Evolutionary conservation across 2,329 filamentous ascomycete species (phyloP), one percentile per base, ranked within the genome.

Genomic region (Sporothrix brasiliensis): DNA sequence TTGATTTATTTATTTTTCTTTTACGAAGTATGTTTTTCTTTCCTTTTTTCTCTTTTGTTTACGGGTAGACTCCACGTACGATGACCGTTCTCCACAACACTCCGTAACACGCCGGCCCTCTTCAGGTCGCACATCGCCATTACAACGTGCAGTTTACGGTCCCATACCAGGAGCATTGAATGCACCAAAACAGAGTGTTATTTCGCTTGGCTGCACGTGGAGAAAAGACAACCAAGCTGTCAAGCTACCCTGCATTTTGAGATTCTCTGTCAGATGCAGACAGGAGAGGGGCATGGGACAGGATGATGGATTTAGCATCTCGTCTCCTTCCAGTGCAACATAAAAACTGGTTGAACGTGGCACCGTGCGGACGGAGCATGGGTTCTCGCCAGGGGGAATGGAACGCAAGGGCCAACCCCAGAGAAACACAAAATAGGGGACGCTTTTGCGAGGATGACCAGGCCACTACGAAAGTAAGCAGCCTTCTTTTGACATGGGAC

Each of bases 331-430:
- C 56, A 44, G 27, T 66, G 63, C 47, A 66, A 53, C 47, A 52
- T 21, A 34, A 49, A 52, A 47, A 16, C 30, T 39, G 56, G 56
- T 13, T 44, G 56, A 9, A 4, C 5, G n/a, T 9, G 30, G n/a
- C 13, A 24, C 63, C 47, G 27, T 66, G 63, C 47, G 50, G 63
- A 27, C 39, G 39, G 24, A 66, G 50, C 63, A 66, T 52, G 47
- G 47, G 63, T 66, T 66, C 63, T 21, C 24, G 24, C 63, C 63
- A 50, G 27, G 44, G 60, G 41, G 13, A 14, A n/a, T 30, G 16
- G 54, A 44, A 61, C 41, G 56, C 56, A 41, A 61, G 10, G 41
- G 41, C 41, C 41, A 61, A 41, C 19, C 30, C 56, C 34, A 44
- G n/a, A n/a, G 19, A 61, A 14, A 34, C 19, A n/a, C 19, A 5